Percentiles rank a stretch among this genome's conserved stretches.
Evolutionary conservation across 768 basidiomycete species (phyloP).

Genomic region (Russula vinacea): DNA sequence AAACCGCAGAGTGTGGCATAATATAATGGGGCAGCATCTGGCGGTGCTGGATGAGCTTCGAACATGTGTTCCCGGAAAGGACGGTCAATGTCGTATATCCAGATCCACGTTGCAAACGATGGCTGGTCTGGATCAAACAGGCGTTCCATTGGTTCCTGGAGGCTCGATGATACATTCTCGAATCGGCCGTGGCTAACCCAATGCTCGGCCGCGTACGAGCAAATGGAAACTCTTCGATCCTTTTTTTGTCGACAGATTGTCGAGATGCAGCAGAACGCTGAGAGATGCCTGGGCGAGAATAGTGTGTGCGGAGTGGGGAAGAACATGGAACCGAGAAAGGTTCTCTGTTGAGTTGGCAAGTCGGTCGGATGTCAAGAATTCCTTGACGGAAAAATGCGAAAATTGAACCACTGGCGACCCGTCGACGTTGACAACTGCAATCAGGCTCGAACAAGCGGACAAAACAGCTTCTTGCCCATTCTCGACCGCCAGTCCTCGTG

Average conservation of each 20-base stretch:
- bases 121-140: slow-evolving; percentile 7
- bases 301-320: slow-evolving; percentile 1
- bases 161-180: background rate
- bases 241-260: background rate
- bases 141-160: background rate
- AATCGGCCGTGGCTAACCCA: slow-evolving; percentile 11
- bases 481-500: slow-evolving; percentile 1
- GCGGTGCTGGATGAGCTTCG: background rate
- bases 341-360: background rate
- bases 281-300: slow-evolving; percentile 10
- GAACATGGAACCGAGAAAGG: slow-evolving; percentile 10
- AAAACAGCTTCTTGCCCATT: slow-evolving; percentile 9
- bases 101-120: slow-evolving; percentile 10
- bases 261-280: slow-evolving; percentile 8
- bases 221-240: background rate
- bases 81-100: slow-evolving; percentile 7
- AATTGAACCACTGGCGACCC: slow-evolving; percentile 15
- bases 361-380: slow-evolving; percentile 16
- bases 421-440: background rate
- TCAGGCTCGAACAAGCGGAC: slow-evolving; percentile 11
- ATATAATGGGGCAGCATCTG: background rate
- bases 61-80: slow-evolving; percentile 2
- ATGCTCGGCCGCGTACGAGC: slow-evolving; percentile 7
- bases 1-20: slow-evolving; percentile 17
- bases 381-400: slow-evolving; percentile 24